Evolutionary conservation across 2,329 filamentous ascomycete genomes (phyloP).

Genomic region (Colletotrichum spinosum): DNA sequence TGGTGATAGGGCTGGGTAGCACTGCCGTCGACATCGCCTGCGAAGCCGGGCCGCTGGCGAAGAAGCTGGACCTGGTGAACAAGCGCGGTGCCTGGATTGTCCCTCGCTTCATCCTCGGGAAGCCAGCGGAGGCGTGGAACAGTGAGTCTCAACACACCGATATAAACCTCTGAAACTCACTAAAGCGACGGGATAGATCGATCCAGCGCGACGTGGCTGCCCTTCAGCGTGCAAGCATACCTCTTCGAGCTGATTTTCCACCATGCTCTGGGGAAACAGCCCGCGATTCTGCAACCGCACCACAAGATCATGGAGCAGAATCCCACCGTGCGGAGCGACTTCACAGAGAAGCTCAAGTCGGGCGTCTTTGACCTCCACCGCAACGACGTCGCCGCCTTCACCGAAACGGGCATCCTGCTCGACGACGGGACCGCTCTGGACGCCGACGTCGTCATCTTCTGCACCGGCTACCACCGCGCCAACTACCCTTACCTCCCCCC

Average conservation of each 20-base stretch:
- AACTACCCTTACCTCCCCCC: conserved; percentile 44
- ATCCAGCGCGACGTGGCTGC: conserved; percentile 45
- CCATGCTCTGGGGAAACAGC: conserved; percentile 45
- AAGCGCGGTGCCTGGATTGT: conserved; percentile 52
- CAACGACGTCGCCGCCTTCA: conserved; percentile 45
- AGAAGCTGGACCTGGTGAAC: conserved; percentile 51
- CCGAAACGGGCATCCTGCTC: conserved; percentile 50
- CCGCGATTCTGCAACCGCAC: conserved; percentile 46
- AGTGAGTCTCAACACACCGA: conserved; percentile 40
- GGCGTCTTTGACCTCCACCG: conserved; percentile 48
- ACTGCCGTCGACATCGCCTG: conserved; percentile 53
- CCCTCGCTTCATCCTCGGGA: conserved; percentile 51
- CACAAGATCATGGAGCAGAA: conserved; percentile 50
- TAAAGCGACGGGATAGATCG: conserved; percentile 39
- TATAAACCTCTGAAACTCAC: neutral
- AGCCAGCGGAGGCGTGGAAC: conserved; percentile 49
- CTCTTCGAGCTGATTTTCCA: conserved; percentile 46
- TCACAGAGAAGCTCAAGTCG: conserved; percentile 48
- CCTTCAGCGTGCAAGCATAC: conserved; percentile 42
- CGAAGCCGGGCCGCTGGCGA: conserved; percentile 48
- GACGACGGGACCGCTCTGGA: conserved; percentile 52
- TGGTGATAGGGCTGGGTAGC: conserved; percentile 50
- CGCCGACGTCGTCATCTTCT: conserved; percentile 60
- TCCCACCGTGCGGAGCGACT: conserved; percentile 45
- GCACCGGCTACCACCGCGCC: conserved; percentile 56